Evolutionary conservation across 1,139 yeast species (phyloP).

Genomic region (Arxiozyma bovina): DNA sequence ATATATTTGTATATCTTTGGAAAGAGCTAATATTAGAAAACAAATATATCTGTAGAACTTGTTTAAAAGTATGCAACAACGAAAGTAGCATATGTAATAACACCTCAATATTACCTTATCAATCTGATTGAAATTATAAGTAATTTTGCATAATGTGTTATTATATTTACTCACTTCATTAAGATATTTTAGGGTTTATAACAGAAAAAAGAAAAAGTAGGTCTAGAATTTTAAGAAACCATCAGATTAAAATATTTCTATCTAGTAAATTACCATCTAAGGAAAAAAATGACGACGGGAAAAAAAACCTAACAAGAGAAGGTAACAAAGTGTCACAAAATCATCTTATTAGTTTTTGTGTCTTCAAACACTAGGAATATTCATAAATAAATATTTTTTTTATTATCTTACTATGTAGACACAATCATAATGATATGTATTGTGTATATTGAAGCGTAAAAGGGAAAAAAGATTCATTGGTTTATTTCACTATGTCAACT

Average conservation of each 20-base stretch:
- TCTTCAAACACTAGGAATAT: no score
- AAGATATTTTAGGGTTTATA: not conserved
- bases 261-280: not conserved
- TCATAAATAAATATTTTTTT: no score
- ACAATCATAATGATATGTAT: no score
- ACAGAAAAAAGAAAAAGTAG: not conserved
- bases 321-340: not conserved
- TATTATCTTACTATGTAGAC: no score
- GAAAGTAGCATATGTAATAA: no score
- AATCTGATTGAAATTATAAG: no score
- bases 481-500: not conserved
- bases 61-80: not conserved
- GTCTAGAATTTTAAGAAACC: not conserved
- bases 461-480: not conserved
- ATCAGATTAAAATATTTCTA: not conserved
- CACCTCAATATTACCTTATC: no score
- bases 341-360: no score
- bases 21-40: no score
- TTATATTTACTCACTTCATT: not conserved
- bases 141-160: no score
- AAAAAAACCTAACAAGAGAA: not conserved
- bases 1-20: no score
- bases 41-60: not conserved
- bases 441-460: no score
- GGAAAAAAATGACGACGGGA: not conserved